Base-by-base conservation (phyloP, 306 rosid species). In the Cucurbita moschata region DNA sequence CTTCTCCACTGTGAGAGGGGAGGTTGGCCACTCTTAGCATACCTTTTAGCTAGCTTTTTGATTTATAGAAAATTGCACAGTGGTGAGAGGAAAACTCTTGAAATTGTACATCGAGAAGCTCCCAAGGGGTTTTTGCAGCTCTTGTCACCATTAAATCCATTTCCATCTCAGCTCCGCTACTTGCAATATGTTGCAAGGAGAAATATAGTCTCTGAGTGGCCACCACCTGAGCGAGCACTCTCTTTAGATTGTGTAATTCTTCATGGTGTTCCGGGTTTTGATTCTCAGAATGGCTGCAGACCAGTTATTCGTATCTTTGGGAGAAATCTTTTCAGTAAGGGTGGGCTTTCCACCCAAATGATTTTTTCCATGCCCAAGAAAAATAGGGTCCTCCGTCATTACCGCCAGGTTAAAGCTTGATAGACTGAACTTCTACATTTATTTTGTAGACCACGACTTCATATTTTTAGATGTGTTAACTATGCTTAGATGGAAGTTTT, bases 111-210 rank as follows among this genome's bases (percentile, higher is more conserved):
- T 69, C 84, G 90, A 53, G 98, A 93, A 81, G 96, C 98, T 19
- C 98, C 98, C 11, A 94, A 90, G 80, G 97, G 97, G 37, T 81
- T 88, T 76, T 86, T 94, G 85, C 90, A 90, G 79, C 81, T 94
- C 3, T 79, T 94, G 76, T 94, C 97, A 5, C 89, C 98, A 63
- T 75, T 94, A 76, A 94, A 93, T 75, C 98, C 98, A 4, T 77
- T 90, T 51, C 98, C 98, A 1, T 94, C 98, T 71, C 98, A 94
- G 81, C 96, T 94, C 79, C 94, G 98, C 19, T 94, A 94, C 76
- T 83, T 84, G 67, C 98, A 94, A 74, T 94, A 94, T 75, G 97
- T 94, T 23, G 88, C 98, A 0, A 83, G 98, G 84, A 87, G 98
- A 90, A 90, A 84, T 71, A 86, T 94, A 76, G 86, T 82, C 26